Evolutionary conservation across 768 basidiomycete species (phyloP).

Genomic region (Termitomyces sp.): DNA sequence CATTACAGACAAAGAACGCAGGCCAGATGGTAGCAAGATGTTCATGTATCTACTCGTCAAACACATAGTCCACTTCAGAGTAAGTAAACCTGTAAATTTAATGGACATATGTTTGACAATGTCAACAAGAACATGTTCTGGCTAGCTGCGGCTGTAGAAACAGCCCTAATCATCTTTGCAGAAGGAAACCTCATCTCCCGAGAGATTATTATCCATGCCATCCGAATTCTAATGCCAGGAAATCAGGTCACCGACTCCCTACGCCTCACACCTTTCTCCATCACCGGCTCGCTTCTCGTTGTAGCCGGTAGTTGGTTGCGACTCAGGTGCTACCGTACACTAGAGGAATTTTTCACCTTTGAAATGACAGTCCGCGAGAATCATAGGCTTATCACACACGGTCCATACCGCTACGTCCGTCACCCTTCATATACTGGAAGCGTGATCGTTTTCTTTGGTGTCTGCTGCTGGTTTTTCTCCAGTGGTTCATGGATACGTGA

Average conservation of each 20-base stretch:
- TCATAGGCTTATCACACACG: not conserved
- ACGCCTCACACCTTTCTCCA: constrained; percentile 21
- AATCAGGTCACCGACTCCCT: not conserved
- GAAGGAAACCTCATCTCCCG: not conserved
- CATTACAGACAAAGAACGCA: constrained; percentile 2
- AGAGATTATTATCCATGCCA: not conserved
- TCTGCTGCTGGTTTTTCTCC: not conserved
- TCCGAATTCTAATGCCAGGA: not conserved
- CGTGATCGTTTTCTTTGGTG: not conserved
- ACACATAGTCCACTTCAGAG: not conserved
- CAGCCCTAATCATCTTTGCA: not conserved
- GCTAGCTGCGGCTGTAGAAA: constrained; percentile 1
- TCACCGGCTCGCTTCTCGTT: constrained; percentile 23
- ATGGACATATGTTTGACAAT: not conserved
- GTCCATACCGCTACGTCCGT: not conserved
- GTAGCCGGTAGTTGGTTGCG: constrained; percentile 29
- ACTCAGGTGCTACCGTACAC: constrained; percentile 27
- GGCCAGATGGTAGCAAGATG: not conserved
- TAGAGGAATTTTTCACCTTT: constrained; percentile 35
- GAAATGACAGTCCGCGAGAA: not conserved
- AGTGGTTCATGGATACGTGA: not conserved
- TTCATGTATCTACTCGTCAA: not conserved
- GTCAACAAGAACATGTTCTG: not conserved
- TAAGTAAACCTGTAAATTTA: not conserved
- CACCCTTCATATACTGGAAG: not conserved